Evolutionary conservation across 805 yeast species (phyloP).

Genomic region (Yarrowia sp.): DNA sequence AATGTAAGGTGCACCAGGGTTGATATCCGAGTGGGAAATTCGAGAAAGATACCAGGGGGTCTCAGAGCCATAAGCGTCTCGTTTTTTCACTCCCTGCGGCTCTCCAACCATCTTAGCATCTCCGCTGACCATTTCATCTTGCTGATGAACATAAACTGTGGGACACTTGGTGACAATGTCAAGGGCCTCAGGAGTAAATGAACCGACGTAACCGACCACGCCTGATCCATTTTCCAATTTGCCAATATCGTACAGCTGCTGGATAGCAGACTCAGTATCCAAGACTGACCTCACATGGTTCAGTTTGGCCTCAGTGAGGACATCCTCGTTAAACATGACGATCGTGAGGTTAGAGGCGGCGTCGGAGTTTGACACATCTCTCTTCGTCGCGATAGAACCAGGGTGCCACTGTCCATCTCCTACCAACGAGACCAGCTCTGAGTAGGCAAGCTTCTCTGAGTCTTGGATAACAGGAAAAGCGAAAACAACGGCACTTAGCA

Average conservation of each 20-base stretch:
- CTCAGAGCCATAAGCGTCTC: neutral
- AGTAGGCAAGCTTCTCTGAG: neutral
- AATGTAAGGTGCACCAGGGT: constrained; percentile 73
- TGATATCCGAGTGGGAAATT: constrained; percentile 40
- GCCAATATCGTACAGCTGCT: constrained; percentile 3
- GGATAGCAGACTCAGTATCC: neutral
- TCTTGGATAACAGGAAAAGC: neutral
- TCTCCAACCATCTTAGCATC: neutral
- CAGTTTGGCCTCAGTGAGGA: neutral
- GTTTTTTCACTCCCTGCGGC: neutral
- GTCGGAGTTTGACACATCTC: neutral
- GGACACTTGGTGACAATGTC: neutral
- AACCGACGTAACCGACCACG: constrained; percentile 5
- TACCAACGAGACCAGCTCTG: neutral
- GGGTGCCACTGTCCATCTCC: neutral
- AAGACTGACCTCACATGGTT: neutral
- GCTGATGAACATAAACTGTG: neutral
- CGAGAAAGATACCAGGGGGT: constrained; percentile 3
- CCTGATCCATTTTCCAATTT: constrained; percentile 3
- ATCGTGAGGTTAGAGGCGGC: neutral
- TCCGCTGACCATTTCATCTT: neutral
- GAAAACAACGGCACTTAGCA: neutral
- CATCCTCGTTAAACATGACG: constrained; percentile 11
- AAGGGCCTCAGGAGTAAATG: neutral
- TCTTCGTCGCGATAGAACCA: neutral